A percentile compares a stretch with the other conserved stretches of the same genome.
phyloP scores from a whole-genome alignment of 805 yeast genomes.

The Suhomyces prunicola region DNA sequence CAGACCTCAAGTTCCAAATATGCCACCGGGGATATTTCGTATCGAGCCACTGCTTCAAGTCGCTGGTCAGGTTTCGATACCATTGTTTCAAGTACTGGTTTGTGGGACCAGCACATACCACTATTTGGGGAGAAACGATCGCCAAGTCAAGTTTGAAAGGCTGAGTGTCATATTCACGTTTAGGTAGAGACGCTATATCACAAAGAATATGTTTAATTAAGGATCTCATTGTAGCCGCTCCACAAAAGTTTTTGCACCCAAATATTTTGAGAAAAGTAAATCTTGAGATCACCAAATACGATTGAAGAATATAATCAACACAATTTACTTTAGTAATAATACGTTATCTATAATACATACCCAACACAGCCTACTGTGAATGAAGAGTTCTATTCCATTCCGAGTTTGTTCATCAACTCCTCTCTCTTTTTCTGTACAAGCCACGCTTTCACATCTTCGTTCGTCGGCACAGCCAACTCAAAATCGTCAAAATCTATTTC shows the following conservation, averaged over 20 bases:
- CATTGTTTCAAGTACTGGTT: conserved; percentile 37
- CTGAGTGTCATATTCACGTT: neutral
- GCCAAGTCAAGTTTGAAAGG: conserved; percentile 1
- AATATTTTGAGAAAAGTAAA: neutral
- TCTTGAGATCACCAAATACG: too few species aligned
- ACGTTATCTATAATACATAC: too few species aligned
- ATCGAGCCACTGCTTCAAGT: conserved; percentile 42
- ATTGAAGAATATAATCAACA: too few species aligned
- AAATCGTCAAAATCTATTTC: conserved; percentile 13
- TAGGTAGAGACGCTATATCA: neutral
- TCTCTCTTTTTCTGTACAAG: conserved; percentile 44
- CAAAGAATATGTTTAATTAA: neutral
- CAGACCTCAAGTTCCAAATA: conserved; percentile 68
- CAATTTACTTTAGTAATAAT: too few species aligned
- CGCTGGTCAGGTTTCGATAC: conserved; percentile 52
- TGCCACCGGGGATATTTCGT: conserved; percentile 62
- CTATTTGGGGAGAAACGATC: conserved; percentile 38
- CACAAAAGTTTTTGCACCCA: neutral
- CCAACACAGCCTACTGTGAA: too few species aligned
- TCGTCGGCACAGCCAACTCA: conserved; percentile 24
- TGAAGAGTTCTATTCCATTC: neutral
- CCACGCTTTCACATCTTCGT: conserved; percentile 43
- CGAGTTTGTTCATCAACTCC: conserved; percentile 39
- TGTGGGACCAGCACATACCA: conserved; percentile 78
- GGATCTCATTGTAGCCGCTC: neutral